Conservation (phyloP, 257 asterid genomes). For the Asclepias syriaca region DNA sequence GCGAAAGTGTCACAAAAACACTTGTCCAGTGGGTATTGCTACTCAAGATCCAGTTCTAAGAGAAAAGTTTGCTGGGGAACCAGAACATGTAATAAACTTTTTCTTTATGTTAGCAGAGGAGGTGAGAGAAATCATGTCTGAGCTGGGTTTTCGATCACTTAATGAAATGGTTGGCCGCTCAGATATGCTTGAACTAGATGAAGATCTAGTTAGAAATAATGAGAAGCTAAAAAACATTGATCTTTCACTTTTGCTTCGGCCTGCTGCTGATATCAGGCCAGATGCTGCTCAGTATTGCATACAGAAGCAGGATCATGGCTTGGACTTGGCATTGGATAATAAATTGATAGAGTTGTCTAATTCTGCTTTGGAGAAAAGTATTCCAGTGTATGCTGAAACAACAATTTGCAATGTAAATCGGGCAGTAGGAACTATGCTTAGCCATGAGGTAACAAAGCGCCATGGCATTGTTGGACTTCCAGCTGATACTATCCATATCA, state of each 20-base stretch:
- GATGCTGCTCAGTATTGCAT: constrained; percentile 95
- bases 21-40: constrained; percentile 99
- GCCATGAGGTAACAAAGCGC: constrained; percentile 90
- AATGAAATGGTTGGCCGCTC: constrained; percentile 95
- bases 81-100: constrained; percentile 95
- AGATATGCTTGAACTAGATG: constrained; percentile 88
- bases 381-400: constrained; percentile 84
- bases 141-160: constrained; percentile 79
- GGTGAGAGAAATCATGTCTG: constrained; percentile 87
- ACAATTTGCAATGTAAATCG: constrained; percentile 87
- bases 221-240: constrained; percentile 87
- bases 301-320: constrained; percentile 95
- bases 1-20: constrained; percentile 98
- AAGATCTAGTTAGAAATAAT: constrained; percentile 56
- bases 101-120: constrained; percentile 99
- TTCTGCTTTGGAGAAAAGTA: constrained; percentile 70
- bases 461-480: constrained; percentile 76
- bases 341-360: constrained; percentile 56
- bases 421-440: constrained; percentile 97
- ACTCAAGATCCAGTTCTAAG: constrained; percentile 97
- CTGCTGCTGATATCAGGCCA: constrained; percentile 97
- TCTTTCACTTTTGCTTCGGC: constrained; percentile 81
- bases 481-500: constrained; percentile 75
- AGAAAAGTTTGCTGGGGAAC: constrained; percentile 94
- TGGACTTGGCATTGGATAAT: constrained; percentile 95